Evolutionary conservation across 305 asterid genomes (phyloP), one percentile per base, ranked within the genome.

Genomic region (Ilex paraguariensis): DNA sequence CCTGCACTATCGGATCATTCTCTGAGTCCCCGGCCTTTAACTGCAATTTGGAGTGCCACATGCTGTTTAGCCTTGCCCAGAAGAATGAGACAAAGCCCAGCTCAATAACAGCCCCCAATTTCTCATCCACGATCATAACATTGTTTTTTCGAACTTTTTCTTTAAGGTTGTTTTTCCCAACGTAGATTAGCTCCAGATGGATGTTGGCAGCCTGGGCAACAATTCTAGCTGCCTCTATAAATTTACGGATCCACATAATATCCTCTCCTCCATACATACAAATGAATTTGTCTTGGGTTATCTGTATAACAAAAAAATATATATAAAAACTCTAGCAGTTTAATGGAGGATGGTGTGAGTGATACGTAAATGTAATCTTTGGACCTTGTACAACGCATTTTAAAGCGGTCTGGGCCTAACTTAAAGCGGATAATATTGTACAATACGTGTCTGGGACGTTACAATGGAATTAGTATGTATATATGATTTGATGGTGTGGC

Each of bases 261-360:
- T 93, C 91, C 14, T 87, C 96, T 4, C 98, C 98, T 31, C 98
- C 96, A 59, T 85, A 93, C 66, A 93, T 69, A 65, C 96, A 93
- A 21, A 93, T 82, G 54, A 82, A 84, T 67, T 33, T 84, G 59
- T 83, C 82, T 51, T 73, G 81, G 21, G 61, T 66, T 6, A 71
- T 66, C 98, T 91, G 83, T n/a, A 3, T 10, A 16, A 21, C 17
- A 30, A 50, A 14, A 9, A 60, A 60, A 4, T 59, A 54, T 4
- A 54, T 14, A n/a, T 54, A 36, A 36, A 36, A 36, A 36, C 9
- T 36, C 42, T 36, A 4, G 42, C 42, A 1, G 28, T 21, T 21
- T 21, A 21, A 36, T 36, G 42, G 7, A 36, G 9, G 42, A 36
- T 36, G 42, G 6, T 5, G 42, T 36, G 6, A 4, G 9, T 36